Base-by-base conservation (phyloP, 352 stramenopile genomes). In the Phytophthora melonis region DNA sequence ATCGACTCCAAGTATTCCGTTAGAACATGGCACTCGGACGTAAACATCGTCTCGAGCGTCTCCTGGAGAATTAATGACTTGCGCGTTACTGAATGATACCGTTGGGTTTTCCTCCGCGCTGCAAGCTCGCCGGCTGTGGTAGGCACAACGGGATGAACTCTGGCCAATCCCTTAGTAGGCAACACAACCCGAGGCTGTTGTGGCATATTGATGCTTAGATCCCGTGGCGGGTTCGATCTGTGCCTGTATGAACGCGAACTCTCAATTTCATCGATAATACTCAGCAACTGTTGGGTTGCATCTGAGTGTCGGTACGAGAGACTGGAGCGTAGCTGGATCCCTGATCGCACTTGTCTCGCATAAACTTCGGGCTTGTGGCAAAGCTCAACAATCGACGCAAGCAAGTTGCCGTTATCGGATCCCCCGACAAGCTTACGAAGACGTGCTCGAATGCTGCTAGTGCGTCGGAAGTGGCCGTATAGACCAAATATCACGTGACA, bases 1-100 rank as follows among this genome's bases (percentile, higher is more conserved):
- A 54, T n/a, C n/a, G 41, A 70, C 66, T 87, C 72, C 66, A 83
- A 63, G 36, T 82, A 82, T 62, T 87, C 74, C 34, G 70, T 69
- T 3, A 83, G 58, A 6, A 83, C 61, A n/a, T 79, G 36, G 14
- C 77, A 87, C 54, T 83, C 73, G 16, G 63, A 70, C 2, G 77
- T 77, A 63, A 83, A 83, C 19, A 85, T 60, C 5, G 23, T 34
- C 41, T 68, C 62, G 21, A 68, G 62, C 5, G 49, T 58, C 23
- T 67, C 61, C 0, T 68, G 32, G 5, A 68, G 32, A 68, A 68
- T 53, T 11, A 49, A 32, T 3, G 60, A 50, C 9, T 45, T 45
- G 36, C 36, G 14, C 10, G 4, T 14, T 5, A 14, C 36, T 13
- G 36, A 45, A 45, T 45, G 3, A 14, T 45, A 16, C 9, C 14